Evolutionary conservation across 2,329 filamentous ascomycete species (phyloP), one percentile per base, ranked within the genome.

Genomic region (Pestalotiopsis sp.): DNA sequence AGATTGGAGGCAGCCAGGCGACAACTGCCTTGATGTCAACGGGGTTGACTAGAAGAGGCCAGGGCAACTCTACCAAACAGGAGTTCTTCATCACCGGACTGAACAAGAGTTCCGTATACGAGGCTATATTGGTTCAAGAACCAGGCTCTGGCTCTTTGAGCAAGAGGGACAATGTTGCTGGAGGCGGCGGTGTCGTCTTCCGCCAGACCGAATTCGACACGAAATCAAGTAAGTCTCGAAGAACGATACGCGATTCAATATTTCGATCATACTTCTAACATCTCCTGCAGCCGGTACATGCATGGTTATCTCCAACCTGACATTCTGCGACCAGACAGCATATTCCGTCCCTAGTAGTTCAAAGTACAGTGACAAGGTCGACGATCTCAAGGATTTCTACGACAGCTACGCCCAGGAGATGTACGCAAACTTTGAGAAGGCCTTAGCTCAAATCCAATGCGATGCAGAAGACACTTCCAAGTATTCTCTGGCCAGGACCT

Each of bases 281-380:
- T 12, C n/a, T 41, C 13, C 31, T 36, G 17, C 36, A 67, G 65
- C 41, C 13, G 76, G 75, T n/a, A 73, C 75, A 27, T 99, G 96
- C 79, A 91, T 92, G 69, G 86, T 99, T 56, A 86, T 98, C 60
- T 95, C 91, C 79, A 91, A 97, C 76, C 89, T 99, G n/a, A 85
- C 90, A 0, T 97, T 98, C 79, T 99, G 96, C 82, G 88, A 91
- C 73, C 90, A 95, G 74, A 92, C 95, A 62, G 93, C 95, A 65
- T 98, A 98, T 77, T 92, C 95, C 6, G 96, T 98, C 0, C 96
- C 96, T 0, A 91, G 92, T 56, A 97, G 97, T 75, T 81, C 83
- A 45, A 88, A 84, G 60, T 90, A 89, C 72, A 84, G 87, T 66
- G 82, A 85, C 64, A 83, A 86, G 2, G 25, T 59, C 56, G 38